Evolutionary conservation across 306 rosid genomes (phyloP).

Genomic region (Pterocarpus santalinus): DNA sequence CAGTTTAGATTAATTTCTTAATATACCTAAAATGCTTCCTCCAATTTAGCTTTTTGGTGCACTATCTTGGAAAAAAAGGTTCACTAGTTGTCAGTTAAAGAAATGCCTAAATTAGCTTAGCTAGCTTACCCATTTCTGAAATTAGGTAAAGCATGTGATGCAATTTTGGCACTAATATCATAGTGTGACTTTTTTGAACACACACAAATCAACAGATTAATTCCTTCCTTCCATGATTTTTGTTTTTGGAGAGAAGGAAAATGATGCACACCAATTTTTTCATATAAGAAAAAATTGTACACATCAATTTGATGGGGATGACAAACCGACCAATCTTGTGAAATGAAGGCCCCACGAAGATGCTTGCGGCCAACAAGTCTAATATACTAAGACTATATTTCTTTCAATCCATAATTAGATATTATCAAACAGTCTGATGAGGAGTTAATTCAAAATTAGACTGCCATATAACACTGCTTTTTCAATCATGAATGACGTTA

Average conservation of each 20-base stretch:
- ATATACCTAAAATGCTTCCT: not conserved
- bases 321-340: slow-evolving; percentile 61
- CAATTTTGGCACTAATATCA: slow-evolving; percentile 49
- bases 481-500: too few relatives aligned
- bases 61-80: not conserved
- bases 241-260: slow-evolving; percentile 52
- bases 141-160: slow-evolving; percentile 53
- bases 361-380: slow-evolving; percentile 22
- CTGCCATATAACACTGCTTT: not conserved
- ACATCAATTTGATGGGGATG: slow-evolving; percentile 64
- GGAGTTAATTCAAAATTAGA: not conserved
- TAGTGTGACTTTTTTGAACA: slow-evolving; percentile 39
- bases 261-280: slow-evolving; percentile 45
- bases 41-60: not conserved
- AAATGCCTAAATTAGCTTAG: not conserved
- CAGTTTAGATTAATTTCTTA: not conserved
- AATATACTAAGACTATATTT: not conserved
- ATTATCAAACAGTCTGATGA: not conserved
- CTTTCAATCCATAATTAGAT: slow-evolving; percentile 11
- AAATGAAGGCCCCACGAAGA: slow-evolving; percentile 47
- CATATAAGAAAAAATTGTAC: not conserved
- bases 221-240: slow-evolving; percentile 65
- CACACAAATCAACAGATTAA: slow-evolving; percentile 19
- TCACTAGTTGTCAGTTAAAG: slow-evolving; percentile 6
- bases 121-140: slow-evolving; percentile 9